A percentile compares a stretch with the other conserved stretches of the same genome.
phyloP scores from a whole-genome alignment of 805 yeast species.

The Kregervanrija pseudodelftensis region DNA sequence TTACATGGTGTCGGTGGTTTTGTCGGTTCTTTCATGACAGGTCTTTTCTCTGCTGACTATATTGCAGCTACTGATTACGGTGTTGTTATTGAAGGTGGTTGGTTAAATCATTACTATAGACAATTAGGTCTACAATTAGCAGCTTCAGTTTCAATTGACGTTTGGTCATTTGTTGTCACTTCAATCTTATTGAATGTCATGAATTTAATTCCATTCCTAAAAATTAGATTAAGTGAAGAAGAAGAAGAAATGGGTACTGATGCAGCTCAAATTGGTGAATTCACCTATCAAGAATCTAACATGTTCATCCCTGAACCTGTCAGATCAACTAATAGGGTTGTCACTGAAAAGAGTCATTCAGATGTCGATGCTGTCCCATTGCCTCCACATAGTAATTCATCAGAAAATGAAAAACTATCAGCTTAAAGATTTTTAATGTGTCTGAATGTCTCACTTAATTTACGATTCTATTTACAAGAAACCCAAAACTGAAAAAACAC shows the following conservation, averaged over 20 bases:
- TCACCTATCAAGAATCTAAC: constrained; percentile 61
- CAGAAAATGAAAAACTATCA: constrained; percentile 21
- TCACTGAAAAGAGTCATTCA: constrained; percentile 12
- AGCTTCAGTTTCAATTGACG: constrained; percentile 59
- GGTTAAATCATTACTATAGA: constrained; percentile 75
- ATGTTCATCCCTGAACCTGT: constrained; percentile 72
- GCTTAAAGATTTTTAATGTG: neutral
- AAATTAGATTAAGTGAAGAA: constrained; percentile 76
- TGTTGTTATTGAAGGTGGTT: constrained; percentile 67
- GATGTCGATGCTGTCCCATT: constrained; percentile 25
- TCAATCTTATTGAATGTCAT: constrained; percentile 55
- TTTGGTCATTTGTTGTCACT: constrained; percentile 73
- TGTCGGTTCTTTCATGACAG: constrained; percentile 77
- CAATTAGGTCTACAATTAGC: constrained; percentile 90
- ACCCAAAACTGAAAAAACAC: too few species aligned
- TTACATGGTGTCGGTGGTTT: constrained; percentile 93
- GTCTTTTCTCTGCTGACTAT: constrained; percentile 88
- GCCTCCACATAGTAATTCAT: constrained; percentile 12
- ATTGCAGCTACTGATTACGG: constrained; percentile 76
- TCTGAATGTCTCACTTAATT: too few species aligned
- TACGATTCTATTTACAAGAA: too few species aligned
- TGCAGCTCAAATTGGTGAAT: constrained; percentile 85
- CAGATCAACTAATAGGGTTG: constrained; percentile 32
- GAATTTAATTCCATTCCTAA: constrained; percentile 75
- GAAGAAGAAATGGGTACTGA: constrained; percentile 88